Evolutionary conservation across 306 rosid species (phyloP).

Genomic region (Glycine latifolia): DNA sequence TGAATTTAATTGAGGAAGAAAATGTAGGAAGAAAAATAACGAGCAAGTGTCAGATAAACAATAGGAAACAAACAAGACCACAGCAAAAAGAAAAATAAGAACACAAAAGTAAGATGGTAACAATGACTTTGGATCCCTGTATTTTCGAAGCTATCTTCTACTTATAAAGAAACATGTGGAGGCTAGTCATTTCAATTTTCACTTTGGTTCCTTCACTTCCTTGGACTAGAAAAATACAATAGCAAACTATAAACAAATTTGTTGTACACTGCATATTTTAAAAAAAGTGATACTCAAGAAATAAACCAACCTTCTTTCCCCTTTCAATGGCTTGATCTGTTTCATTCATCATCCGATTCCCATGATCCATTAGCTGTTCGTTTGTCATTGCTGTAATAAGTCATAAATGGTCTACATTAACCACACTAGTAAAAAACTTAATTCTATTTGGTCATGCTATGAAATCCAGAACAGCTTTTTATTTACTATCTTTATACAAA

Average conservation of each 20-base stretch:
- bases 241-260: too few relatives aligned
- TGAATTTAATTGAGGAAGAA: constrained; percentile 28
- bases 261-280: too few relatives aligned
- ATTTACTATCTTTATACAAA: background rate
- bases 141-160: too few relatives aligned
- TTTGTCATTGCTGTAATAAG: constrained; percentile 85
- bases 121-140: too few relatives aligned
- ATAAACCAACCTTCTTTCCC: constrained; percentile 77
- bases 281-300: constrained; percentile 15
- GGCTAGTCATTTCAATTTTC: too few relatives aligned
- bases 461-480: constrained; percentile 29
- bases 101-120: background rate
- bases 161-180: too few relatives aligned
- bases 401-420: constrained; percentile 46
- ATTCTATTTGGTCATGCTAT: background rate
- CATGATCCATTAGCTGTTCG: constrained; percentile 79
- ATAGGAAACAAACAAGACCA: constrained; percentile 24
- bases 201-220: too few relatives aligned
- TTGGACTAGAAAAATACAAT: too few relatives aligned
- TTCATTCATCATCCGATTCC: constrained; percentile 90
- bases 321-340: constrained; percentile 98
- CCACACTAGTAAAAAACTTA: constrained; percentile 1
- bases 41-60: constrained; percentile 31
- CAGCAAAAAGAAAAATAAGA: constrained; percentile 13
- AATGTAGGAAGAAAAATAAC: constrained; percentile 32